Evolutionary conservation across 176 grass and related monocot genomes (phyloP).

Genomic region (Lolium multiflorum): DNA sequence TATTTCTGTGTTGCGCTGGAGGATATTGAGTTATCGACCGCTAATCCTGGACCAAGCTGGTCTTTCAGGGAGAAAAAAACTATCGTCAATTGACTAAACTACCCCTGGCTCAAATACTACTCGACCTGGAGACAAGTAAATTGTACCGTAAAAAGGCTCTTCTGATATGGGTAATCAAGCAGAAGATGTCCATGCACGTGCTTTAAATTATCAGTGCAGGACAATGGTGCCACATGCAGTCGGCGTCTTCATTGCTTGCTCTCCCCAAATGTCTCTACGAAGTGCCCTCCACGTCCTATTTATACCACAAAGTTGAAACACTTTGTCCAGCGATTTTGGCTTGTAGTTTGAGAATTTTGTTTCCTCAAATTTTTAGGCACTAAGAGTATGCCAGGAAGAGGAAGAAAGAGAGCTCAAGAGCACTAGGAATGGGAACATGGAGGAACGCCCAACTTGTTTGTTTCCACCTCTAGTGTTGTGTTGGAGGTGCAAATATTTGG

Average conservation of each 20-base stretch:
- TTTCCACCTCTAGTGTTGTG: conserved; percentile 19
- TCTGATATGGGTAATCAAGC: conserved; percentile 15
- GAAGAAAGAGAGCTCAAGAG: conserved; percentile 44
- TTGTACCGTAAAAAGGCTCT: no score
- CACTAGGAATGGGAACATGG: conserved; percentile 56
- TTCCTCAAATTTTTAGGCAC: neutral
- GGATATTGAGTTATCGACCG: no score
- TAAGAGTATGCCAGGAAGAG: conserved; percentile 39
- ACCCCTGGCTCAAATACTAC: no score
- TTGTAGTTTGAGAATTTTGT: conserved; percentile 10
- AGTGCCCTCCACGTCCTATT: conserved; percentile 7
- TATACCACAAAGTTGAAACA: neutral
- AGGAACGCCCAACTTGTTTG: conserved; percentile 26
- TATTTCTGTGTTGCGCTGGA: no score
- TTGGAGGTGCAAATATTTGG: conserved; percentile 1
- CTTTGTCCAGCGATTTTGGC: neutral
- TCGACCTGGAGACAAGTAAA: no score
- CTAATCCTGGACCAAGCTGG: no score
- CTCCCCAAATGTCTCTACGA: neutral
- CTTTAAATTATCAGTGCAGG: conserved; percentile 37
- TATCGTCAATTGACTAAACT: no score
- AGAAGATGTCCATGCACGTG: conserved; percentile 34
- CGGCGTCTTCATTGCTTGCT: conserved; percentile 10
- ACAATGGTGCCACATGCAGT: neutral
- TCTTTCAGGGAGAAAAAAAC: no score